Evolutionary conservation across 148 eudicot genomes (phyloP).

Genomic region (Limonium bicolor): DNA sequence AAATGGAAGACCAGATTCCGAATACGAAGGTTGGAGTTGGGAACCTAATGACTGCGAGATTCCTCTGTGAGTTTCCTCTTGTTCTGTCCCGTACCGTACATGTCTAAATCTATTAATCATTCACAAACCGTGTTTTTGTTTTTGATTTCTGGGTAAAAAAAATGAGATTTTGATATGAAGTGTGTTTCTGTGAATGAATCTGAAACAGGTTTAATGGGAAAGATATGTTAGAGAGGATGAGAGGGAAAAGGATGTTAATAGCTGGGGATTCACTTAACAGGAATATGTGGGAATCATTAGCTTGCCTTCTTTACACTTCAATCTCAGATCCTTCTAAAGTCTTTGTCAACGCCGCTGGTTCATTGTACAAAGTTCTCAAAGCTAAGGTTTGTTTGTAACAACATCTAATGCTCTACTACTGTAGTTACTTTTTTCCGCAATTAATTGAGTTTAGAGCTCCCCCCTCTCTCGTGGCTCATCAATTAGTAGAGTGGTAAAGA

Average conservation of each 20-base stretch:
- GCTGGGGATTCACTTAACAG: conserved; percentile 88
- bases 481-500: too few species aligned
- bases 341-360: neutral
- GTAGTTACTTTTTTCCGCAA: neutral
- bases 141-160: neutral
- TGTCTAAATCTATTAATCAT: too few species aligned
- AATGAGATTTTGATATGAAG: neutral
- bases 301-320: conserved; percentile 39
- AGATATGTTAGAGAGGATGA: conserved; percentile 30
- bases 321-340: neutral
- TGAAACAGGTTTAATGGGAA: conserved; percentile 4
- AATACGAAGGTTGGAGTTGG: conserved; percentile 33
- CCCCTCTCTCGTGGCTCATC: too few species aligned
- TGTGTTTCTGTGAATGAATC: neutral
- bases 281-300: conserved; percentile 98
- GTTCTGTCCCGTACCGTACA: too few species aligned
- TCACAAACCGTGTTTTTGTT: neutral
- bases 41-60: conserved; percentile 29
- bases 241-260: conserved; percentile 61
- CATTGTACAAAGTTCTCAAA: conserved; percentile 3
- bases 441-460: too few species aligned
- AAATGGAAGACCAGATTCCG: conserved; percentile 41
- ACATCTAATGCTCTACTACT: neutral
- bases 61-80: conserved; percentile 28
- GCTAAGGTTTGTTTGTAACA: conserved; percentile 3